Evolutionary conservation across 2,329 filamentous ascomycete genomes (phyloP).

Genomic region (Neocatenulostroma microsporum): DNA sequence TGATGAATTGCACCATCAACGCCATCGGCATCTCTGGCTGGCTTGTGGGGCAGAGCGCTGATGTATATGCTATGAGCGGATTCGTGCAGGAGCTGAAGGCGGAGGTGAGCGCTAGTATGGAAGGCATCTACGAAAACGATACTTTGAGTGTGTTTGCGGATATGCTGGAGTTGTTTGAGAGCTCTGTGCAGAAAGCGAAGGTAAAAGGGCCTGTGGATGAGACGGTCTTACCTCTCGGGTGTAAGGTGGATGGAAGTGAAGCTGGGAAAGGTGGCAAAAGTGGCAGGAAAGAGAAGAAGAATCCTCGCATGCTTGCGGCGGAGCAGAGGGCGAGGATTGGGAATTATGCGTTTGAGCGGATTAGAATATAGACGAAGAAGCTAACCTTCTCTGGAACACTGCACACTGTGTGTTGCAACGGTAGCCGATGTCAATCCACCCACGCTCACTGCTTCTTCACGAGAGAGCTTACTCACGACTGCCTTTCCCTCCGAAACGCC

Average conservation of each 20-base stretch:
- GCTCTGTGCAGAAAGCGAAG: neutral
- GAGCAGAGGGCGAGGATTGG: slow-evolving; percentile 72
- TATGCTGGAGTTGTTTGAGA: slow-evolving; percentile 48
- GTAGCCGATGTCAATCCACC: too few relatives aligned
- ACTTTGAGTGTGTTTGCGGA: slow-evolving; percentile 57
- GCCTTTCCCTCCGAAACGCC: too few relatives aligned
- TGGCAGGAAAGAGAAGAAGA: too few relatives aligned
- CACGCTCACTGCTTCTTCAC: too few relatives aligned
- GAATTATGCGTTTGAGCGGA: slow-evolving; percentile 74
- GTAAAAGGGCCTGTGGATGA: neutral
- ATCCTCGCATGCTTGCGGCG: slow-evolving; percentile 71
- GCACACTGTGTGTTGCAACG: too few relatives aligned
- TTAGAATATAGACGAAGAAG: too few relatives aligned
- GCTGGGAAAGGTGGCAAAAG: slow-evolving; percentile 51
- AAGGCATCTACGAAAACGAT: slow-evolving; percentile 62
- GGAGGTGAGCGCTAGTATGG: slow-evolving; percentile 63
- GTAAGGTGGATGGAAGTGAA: slow-evolving; percentile 46
- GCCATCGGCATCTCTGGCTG: slow-evolving; percentile 67
- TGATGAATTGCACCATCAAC: slow-evolving; percentile 67
- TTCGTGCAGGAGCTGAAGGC: slow-evolving; percentile 58
- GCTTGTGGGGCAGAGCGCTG: slow-evolving; percentile 53
- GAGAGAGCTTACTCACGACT: too few relatives aligned
- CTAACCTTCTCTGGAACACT: too few relatives aligned
- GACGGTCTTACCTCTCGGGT: slow-evolving; percentile 61
- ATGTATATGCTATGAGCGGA: slow-evolving; percentile 51